Conservation (phyloP, 768 basidiomycete species). For the Serendipita sp. region DNA sequence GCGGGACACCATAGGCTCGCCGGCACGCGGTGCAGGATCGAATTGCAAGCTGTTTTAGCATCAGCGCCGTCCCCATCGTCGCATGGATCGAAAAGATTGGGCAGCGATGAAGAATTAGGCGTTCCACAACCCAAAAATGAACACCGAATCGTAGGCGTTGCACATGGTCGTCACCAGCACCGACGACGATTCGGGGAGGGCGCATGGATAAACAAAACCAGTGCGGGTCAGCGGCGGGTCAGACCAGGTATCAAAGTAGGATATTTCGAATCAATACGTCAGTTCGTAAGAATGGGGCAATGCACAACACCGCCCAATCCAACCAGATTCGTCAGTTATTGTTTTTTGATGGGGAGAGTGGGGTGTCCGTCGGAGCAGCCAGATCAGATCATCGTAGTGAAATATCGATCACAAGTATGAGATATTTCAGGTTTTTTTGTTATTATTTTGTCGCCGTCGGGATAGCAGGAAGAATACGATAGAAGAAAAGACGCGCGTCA, state of each 20-base stretch:
- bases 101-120: not conserved
- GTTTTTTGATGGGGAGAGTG: not conserved
- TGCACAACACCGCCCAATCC: not conserved
- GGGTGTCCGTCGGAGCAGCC: no score
- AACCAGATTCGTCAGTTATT: not conserved
- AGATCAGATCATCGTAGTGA: no score
- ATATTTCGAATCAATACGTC: not conserved
- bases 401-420: no score
- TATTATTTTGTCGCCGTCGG: no score
- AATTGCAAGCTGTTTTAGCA: conserved; percentile 76
- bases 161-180: not conserved
- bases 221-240: not conserved
- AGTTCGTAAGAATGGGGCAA: not conserved
- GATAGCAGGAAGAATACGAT: no score
- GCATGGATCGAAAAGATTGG: not conserved
- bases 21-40: conserved; percentile 96
- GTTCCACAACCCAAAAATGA: no score
- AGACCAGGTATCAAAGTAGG: no score
- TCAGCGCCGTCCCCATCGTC: not conserved
- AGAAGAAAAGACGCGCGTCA: no score
- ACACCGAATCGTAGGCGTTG: no score
- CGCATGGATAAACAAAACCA: not conserved
- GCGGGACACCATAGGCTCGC: conserved; percentile 93
- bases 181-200: not conserved
- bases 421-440: no score